Conservation (phyloP, 495 filamentous ascomycete genomes). For the Lasiosphaeriaceae sp. region DNA sequence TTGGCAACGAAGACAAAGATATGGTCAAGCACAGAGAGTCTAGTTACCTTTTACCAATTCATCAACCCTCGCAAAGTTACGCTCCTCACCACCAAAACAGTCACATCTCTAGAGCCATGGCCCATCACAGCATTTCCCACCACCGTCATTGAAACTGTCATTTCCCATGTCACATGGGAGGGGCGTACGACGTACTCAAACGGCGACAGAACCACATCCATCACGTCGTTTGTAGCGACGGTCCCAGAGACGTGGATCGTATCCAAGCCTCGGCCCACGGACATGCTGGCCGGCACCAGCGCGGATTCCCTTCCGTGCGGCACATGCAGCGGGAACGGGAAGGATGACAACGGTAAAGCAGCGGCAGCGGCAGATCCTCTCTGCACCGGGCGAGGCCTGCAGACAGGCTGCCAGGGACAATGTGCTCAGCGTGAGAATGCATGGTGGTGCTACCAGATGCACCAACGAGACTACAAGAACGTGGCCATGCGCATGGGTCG, state of each 20-base stretch:
- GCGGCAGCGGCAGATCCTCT: not conserved
- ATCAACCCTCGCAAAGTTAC: conserved; percentile 4
- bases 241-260: conserved; percentile 13
- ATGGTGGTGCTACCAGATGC: conserved; percentile 18
- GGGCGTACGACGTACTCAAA: not conserved
- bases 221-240: not conserved
- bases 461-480: conserved; percentile 10
- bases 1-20: conserved; percentile 2
- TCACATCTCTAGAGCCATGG: conserved; percentile 10
- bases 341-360: not conserved
- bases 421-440: conserved; percentile 4
- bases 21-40: conserved; percentile 2
- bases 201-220: not conserved
- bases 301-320: not conserved
- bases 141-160: conserved; percentile 7
- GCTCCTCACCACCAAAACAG: conserved; percentile 7
- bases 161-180: conserved; percentile 4
- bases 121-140: conserved; percentile 1
- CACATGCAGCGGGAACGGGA: too few species aligned
- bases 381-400: conserved; percentile 7
- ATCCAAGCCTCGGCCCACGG: not conserved
- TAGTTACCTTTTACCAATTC: conserved; percentile 1
- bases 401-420: conserved; percentile 14
- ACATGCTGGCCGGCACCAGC: not conserved
- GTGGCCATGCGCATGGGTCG: conserved; percentile 8